Conservation (phyloP, 1,284 basidiomycete genomes). For the Apiotrichum gamsii region DNA sequence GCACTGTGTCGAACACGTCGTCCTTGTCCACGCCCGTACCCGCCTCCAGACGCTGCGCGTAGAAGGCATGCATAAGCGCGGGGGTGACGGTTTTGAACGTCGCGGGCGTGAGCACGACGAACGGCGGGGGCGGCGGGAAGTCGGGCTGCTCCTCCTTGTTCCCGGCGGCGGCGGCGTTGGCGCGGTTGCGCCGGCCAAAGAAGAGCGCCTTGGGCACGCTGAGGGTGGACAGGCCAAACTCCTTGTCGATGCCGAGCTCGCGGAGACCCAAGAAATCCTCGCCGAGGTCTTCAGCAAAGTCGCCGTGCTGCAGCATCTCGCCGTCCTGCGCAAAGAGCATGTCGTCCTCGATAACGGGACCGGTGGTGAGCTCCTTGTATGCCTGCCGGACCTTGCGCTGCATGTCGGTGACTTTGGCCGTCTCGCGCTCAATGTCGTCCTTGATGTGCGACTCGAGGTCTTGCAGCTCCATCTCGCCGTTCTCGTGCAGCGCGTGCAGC, state of each 20-base stretch:
- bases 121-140: constrained; percentile 74
- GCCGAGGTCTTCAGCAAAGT: constrained; percentile 78
- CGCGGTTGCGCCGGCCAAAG: constrained; percentile 56
- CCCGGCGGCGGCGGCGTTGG: constrained; percentile 32
- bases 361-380: constrained; percentile 66
- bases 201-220: constrained; percentile 72
- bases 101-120: constrained; percentile 61
- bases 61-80: constrained; percentile 74
- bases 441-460: constrained; percentile 80
- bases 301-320: constrained; percentile 64
- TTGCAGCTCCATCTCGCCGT: constrained; percentile 65
- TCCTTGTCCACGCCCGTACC: constrained; percentile 11
- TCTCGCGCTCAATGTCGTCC: constrained; percentile 82
- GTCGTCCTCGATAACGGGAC: constrained; percentile 54
- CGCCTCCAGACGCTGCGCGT: constrained; percentile 54
- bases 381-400: constrained; percentile 77
- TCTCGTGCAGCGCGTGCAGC: constrained; percentile 80
- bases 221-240: constrained; percentile 73
- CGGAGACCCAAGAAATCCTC: constrained; percentile 90
- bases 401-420: constrained; percentile 65
- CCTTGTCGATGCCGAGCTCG: constrained; percentile 80
- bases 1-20: constrained; percentile 33
- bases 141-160: constrained; percentile 57
- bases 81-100: constrained; percentile 67
- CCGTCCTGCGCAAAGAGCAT: constrained; percentile 76